Evolutionary conservation across 1,139 yeast species (phyloP).

Genomic region (Ashbya aceris): DNA sequence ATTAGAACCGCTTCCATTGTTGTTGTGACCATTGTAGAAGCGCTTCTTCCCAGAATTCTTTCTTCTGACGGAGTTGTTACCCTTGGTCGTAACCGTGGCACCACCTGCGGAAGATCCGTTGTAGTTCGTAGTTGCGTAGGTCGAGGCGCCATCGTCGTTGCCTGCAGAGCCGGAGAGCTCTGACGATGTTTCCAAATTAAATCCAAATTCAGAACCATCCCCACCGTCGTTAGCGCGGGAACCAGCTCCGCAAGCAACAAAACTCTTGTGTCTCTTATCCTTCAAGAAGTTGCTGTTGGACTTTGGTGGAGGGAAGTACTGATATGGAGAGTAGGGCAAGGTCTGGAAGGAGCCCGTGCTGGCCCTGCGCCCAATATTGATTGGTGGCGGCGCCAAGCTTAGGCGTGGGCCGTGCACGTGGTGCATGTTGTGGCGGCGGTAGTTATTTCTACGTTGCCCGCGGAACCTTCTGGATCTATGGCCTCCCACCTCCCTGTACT

Average conservation of each 20-base stretch:
- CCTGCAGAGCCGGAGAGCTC: constrained; percentile 19
- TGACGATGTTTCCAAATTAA: constrained; percentile 10
- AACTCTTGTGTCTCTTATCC: constrained; percentile 4
- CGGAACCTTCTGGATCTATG: constrained; percentile 13
- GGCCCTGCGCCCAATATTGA: constrained; percentile 42
- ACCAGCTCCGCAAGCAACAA: constrained; percentile 4
- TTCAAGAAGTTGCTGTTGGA: constrained; percentile 4
- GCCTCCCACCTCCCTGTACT: constrained; percentile 51
- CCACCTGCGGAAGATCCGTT: constrained; percentile 25
- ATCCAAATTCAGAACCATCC: constrained; percentile 9
- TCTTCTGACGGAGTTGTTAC: constrained; percentile 8
- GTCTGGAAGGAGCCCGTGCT: constrained; percentile 24
- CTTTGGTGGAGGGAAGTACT: constrained; percentile 3
- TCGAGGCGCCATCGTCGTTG: constrained; percentile 15
- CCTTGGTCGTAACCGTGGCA: constrained; percentile 8
- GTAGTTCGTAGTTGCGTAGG: constrained; percentile 20
- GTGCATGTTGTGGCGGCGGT: constrained; percentile 7
- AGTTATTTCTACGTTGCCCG: constrained; percentile 14
- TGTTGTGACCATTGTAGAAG: constrained; percentile 8
- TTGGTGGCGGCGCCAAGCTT: constrained; percentile 67
- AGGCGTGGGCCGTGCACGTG: constrained; percentile 34
- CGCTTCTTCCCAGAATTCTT: constrained; percentile 6
- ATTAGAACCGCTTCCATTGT: constrained; percentile 10
- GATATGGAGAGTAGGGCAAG: constrained; percentile 3
- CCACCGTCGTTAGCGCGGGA: constrained; percentile 10